A percentile compares a stretch with the other conserved stretches of the same genome.
These are phyloP conservation scores for Capsicum pubescens DNA, from an alignment of 257 asterid genomes.

Conservation along the genomic window DNA sequence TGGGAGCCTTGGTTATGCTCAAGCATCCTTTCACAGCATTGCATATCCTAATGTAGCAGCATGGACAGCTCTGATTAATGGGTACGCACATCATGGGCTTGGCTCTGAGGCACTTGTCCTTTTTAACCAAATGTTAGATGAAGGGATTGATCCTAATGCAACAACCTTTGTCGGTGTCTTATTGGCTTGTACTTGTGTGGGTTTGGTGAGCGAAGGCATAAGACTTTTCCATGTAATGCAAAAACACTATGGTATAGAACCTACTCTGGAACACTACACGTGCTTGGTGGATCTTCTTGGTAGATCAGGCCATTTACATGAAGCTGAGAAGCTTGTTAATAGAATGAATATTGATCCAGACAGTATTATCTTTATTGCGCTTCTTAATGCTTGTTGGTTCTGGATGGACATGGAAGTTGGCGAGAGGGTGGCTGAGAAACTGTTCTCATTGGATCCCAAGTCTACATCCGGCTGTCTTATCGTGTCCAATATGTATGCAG, in stretches of 20 bases:
- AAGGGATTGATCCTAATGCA: conserved; percentile 61
- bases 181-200: conserved; percentile 67
- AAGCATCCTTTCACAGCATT: conserved; percentile 54
- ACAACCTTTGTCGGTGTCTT: conserved; percentile 76
- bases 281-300: conserved; percentile 83
- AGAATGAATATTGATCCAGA: conserved; percentile 60
- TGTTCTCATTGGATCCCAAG: conserved; percentile 47
- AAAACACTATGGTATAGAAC: conserved; percentile 51
- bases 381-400: conserved; percentile 73
- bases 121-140: conserved; percentile 60
- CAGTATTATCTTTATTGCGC: conserved; percentile 50
- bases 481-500: conserved; percentile 79
- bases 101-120: conserved; percentile 55
- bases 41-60: conserved; percentile 68
- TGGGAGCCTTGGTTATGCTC: conserved; percentile 73
- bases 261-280: conserved; percentile 72
- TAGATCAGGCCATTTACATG: conserved; percentile 63
- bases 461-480: conserved; percentile 54
- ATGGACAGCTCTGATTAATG: conserved; percentile 80
- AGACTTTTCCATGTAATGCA: conserved; percentile 55
- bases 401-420: conserved; percentile 66
- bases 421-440: conserved; percentile 57
- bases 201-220: conserved; percentile 60
- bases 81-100: conserved; percentile 64
- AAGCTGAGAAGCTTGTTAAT: conserved; percentile 71